phyloP scores from a whole-genome alignment of 1,284 basidiomycete species.

The Ustilago esculenta region DNA sequence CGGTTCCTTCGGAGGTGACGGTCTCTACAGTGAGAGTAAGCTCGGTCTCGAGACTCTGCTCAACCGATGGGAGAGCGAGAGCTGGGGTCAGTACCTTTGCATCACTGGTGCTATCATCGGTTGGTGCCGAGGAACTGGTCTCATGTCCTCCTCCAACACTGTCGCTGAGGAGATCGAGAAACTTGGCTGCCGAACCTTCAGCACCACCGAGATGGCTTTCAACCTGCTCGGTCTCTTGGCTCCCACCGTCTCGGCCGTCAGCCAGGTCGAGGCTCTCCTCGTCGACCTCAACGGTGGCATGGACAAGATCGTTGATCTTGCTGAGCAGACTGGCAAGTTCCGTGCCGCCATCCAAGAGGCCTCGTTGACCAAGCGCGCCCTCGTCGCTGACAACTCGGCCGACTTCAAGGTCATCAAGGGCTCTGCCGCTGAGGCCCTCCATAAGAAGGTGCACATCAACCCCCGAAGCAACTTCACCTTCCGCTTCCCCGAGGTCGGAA shows the following conservation, averaged over 20 bases:
- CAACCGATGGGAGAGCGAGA: constrained; percentile 94
- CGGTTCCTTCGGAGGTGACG: constrained; percentile 96
- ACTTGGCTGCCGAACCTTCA: constrained; percentile 95
- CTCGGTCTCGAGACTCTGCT: constrained; percentile 97
- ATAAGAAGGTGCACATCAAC: constrained; percentile 90
- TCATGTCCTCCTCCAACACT: constrained; percentile 95
- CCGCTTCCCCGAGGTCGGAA: constrained; percentile 81
- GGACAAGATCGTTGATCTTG: constrained; percentile 69
- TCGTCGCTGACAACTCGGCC: constrained; percentile 90
- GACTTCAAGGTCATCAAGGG: constrained; percentile 94
- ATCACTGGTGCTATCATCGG: constrained; percentile 98
- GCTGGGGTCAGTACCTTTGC: constrained; percentile 97
- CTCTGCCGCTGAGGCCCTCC: constrained; percentile 87
- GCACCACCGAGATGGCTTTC: constrained; percentile 99
- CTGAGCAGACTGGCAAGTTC: constrained; percentile 70
- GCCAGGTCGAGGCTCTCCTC: constrained; percentile 98
- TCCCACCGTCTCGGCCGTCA: constrained; percentile 98
- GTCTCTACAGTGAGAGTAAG: constrained; percentile 97
- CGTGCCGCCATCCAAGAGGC: constrained; percentile 80
- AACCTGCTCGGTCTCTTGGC: constrained; percentile 98
- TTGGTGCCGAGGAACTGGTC: constrained; percentile 84
- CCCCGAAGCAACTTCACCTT: constrained; percentile 97
- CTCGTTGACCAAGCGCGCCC: constrained; percentile 89
- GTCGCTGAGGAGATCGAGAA: constrained; percentile 93
- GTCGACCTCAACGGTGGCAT: constrained; percentile 84